phyloP scores from a whole-genome alignment of 768 basidiomycete genomes.

The Mycena capillaripes region DNA sequence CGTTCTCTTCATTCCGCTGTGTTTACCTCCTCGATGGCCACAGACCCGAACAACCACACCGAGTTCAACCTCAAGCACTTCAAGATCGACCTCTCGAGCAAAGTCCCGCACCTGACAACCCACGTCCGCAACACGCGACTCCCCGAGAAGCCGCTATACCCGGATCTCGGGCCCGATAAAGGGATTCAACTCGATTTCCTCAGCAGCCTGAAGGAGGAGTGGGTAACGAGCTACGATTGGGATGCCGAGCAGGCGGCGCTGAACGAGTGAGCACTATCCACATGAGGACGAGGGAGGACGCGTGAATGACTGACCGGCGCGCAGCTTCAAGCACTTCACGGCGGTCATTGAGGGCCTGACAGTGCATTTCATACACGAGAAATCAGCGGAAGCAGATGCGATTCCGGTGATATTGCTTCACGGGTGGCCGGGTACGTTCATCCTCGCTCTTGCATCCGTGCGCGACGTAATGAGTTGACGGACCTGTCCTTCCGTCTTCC shows the following conservation, averaged over 20 bases:
- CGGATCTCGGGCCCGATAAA: background rate
- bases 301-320: background rate
- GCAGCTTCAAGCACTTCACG: constrained; percentile 29
- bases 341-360: constrained; percentile 33
- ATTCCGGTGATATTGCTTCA: too few species aligned
- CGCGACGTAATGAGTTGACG: background rate
- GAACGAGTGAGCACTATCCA: constrained; percentile 2
- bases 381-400: constrained; percentile 6
- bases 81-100: constrained; percentile 8
- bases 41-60: too few species aligned
- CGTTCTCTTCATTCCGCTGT: too few species aligned
- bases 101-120: constrained; percentile 1
- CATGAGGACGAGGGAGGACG: too few species aligned
- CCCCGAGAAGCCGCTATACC: background rate
- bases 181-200: constrained; percentile 6
- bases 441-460: background rate
- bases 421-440: constrained; percentile 21
- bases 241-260: constrained; percentile 3
- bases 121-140: background rate
- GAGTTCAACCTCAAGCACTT: constrained; percentile 3
- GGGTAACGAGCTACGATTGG: constrained; percentile 5
- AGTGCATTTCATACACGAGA: constrained; percentile 30
- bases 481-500: too few species aligned
- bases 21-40: too few species aligned
- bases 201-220: background rate